Evolutionary conservation across 441 rosid species (phyloP), one percentile per base, ranked within the genome.

Genomic region (Daphne laureola): DNA sequence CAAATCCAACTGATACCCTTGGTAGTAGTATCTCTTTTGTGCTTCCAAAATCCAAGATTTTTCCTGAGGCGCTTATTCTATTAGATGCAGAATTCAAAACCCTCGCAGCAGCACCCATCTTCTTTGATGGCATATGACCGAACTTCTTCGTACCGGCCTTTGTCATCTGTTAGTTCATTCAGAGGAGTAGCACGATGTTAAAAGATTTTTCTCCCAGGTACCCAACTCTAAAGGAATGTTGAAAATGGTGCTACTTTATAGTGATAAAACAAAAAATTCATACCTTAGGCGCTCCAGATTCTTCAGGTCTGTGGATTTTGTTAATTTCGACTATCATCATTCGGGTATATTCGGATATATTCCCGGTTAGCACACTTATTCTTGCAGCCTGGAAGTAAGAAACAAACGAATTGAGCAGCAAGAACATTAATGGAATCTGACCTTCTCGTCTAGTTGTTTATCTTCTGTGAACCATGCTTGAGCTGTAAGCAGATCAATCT

Each of bases 381-480:
- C 78, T 79, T 36, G 81, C 67, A 58, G 82, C 75, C 99, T 93
- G 77, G 21, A 55, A 60, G 47, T 25, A 0, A 14, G 44, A 44
- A 50, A 44, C 23, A 49, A 54, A 12, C 56, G 18, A 31, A 31
- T 3, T 3, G 53, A 65, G 41, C 58, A 61, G 45, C 35, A 50
- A 40, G 6, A 23, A 21, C 15, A 18, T 48, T 49, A 17, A 47
- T 11, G n/a, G 46, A 25, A 25, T 59, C 67, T 15, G 64, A 90
- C 99, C 98, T 86, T 82, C 62, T 84, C 92, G 68, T 70, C 76
- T 1, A 87, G 78, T 64, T 67, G 77, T 63, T 78, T 80, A 67
- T 81, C 78, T 69, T 84, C 84, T 13, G 87, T 74, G 71, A 80
- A 76, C 98, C 99, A 94, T 55, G 96, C 89, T 71, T 82, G 83